A percentile compares a stretch with the other conserved stretches of the same genome.
phyloP scores from a whole-genome alignment of 176 grass and related monocot species.

The Saccharum officinarum region DNA sequence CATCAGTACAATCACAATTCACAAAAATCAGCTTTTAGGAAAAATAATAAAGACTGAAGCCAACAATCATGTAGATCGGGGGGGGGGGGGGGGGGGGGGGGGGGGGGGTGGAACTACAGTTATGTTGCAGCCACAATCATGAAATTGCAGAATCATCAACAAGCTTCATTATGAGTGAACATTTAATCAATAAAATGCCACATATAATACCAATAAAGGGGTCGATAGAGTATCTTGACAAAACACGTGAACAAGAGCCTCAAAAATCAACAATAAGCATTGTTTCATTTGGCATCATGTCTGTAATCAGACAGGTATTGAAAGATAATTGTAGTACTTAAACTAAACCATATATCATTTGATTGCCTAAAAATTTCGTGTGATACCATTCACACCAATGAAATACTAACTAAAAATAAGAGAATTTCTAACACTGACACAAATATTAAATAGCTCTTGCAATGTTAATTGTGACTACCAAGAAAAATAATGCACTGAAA shows the following conservation, averaged over 20 bases:
- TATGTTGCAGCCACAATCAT: background rate
- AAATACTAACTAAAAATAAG: background rate
- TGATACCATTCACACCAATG: background rate
- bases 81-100: no score
- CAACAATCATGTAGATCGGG: background rate
- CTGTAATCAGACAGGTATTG: background rate
- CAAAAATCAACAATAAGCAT: background rate
- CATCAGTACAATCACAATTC: background rate
- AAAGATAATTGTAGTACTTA: background rate
- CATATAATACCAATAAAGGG: background rate
- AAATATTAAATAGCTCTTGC: background rate
- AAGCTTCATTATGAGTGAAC: background rate
- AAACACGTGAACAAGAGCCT: background rate
- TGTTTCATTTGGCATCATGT: constrained; percentile 1
- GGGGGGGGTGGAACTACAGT: background rate
- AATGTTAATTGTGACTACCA: background rate
- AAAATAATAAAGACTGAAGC: background rate
- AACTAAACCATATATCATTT: background rate
- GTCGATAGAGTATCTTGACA: background rate
- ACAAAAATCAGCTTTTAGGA: background rate
- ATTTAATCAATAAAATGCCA: background rate
- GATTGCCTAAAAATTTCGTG: background rate
- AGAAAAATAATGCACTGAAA: constrained; percentile 3
- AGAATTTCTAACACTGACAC: background rate
- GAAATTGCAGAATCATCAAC: background rate